These are phyloP conservation scores for Brassica rapa DNA, from an alignment of 345 rosid genomes.

Conservation along the genomic window DNA sequence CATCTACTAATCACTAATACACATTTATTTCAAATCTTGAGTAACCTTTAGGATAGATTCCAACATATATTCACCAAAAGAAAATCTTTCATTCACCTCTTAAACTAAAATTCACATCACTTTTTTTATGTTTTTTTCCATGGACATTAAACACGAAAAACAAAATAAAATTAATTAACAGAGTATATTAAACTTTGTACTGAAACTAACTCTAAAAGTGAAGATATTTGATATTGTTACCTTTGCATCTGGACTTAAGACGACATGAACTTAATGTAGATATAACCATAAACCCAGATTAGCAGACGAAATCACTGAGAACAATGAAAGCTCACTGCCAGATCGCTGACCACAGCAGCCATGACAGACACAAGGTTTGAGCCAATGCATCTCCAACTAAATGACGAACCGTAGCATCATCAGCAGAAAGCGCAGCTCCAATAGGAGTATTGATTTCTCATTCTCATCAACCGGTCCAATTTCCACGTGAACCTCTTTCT, in stretches of 20 bases:
- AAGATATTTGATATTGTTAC: conserved; percentile 37
- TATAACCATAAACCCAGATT: conserved; percentile 56
- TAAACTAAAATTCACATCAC: too few relatives aligned
- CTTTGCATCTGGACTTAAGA: conserved; percentile 81
- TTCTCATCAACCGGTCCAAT: conserved; percentile 78
- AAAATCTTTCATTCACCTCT: too few relatives aligned
- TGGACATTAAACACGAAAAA: too few relatives aligned
- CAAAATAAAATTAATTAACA: too few relatives aligned
- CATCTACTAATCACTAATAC: too few relatives aligned
- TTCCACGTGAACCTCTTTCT: conserved; percentile 83
- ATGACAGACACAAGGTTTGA: conserved; percentile 54
- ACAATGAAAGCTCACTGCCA: conserved; percentile 68
- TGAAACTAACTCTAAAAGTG: background rate
- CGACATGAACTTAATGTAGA: conserved; percentile 66
- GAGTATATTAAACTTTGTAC: background rate
- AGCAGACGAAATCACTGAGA: conserved; percentile 61
- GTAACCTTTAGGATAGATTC: too few relatives aligned
- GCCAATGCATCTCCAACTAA: conserved; percentile 77
- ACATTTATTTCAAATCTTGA: too few relatives aligned
- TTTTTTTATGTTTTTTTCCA: too few relatives aligned
- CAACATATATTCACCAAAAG: too few relatives aligned
- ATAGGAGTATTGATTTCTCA: conserved; percentile 69
- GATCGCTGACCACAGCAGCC: conserved; percentile 64
- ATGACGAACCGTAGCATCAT: conserved; percentile 69
- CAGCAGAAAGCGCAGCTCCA: conserved; percentile 82